Conservation (phyloP, 345 rosid species). For the Theobroma cacao region DNA sequence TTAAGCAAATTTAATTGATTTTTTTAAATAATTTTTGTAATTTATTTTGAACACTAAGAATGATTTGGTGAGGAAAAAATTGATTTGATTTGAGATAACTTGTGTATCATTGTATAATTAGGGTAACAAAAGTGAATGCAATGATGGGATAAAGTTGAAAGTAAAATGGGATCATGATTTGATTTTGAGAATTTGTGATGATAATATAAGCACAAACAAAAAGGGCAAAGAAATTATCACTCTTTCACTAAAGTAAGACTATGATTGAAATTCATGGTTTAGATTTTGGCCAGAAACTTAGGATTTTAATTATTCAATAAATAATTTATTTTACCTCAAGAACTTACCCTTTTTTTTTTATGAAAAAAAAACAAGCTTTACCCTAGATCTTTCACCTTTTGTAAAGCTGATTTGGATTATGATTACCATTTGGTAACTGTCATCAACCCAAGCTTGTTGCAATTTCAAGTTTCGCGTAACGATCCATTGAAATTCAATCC, state of each 20-base stretch:
- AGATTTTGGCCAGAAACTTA: too few relatives aligned
- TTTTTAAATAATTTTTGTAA: too few relatives aligned
- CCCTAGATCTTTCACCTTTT: background rate
- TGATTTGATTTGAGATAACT: background rate
- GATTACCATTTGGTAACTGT: background rate
- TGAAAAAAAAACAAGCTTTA: background rate
- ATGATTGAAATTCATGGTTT: background rate
- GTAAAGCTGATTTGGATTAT: background rate
- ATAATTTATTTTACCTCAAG: too few relatives aligned
- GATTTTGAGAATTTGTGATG: conserved; percentile 1
- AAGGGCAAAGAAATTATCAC: background rate
- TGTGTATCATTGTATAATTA: background rate
- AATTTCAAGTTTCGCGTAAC: too few relatives aligned
- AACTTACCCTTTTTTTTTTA: too few relatives aligned
- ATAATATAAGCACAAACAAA: background rate
- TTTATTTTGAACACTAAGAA: too few relatives aligned
- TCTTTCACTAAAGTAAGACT: background rate
- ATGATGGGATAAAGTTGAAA: background rate
- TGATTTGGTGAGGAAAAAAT: background rate
- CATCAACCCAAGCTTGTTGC: background rate
- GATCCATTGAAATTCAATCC: too few relatives aligned
- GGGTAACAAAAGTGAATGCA: conserved; percentile 5
- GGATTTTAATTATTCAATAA: too few relatives aligned
- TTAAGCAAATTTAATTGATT: too few relatives aligned
- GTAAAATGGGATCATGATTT: background rate